Percentiles rank a stretch among this genome's conserved stretches.
These are phyloP conservation scores for Setaria italica DNA, from an alignment of 202 grass and related monocot species.

Conservation along the genomic window DNA sequence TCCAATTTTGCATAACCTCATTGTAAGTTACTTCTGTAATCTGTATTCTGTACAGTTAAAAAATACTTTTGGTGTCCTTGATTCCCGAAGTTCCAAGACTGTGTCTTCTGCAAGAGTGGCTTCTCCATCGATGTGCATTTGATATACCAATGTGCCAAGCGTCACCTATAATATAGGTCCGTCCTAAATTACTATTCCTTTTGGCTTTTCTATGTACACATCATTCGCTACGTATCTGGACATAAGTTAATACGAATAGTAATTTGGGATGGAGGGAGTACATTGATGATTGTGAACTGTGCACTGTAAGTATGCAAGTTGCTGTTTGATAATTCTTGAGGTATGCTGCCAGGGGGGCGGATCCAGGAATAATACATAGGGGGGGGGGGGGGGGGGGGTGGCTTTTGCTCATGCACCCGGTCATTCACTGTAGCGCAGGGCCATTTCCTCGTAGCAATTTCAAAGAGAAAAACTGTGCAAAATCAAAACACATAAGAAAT, in stretches of 20 bases:
- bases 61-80: constrained; percentile 1
- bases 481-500: too few relatives aligned
- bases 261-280: too few relatives aligned
- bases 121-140: neutral
- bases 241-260: too few relatives aligned
- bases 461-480: too few relatives aligned
- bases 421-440: too few relatives aligned
- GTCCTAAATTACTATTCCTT: too few relatives aligned
- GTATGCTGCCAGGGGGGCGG: neutral
- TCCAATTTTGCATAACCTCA: neutral
- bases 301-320: constrained; percentile 1
- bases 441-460: too few relatives aligned
- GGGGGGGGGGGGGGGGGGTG: too few relatives aligned
- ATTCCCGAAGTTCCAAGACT: neutral
- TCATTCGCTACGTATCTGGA: too few relatives aligned
- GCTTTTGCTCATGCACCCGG: too few relatives aligned
- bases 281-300: neutral
- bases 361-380: too few relatives aligned
- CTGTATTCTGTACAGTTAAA: neutral
- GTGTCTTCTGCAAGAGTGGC: neutral
- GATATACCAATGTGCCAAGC: neutral
- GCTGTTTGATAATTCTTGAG: neutral
- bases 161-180: neutral
- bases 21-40: constrained; percentile 9
- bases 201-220: too few relatives aligned